Conservation (phyloP, 306 rosid species). For the Vicia villosa region DNA sequence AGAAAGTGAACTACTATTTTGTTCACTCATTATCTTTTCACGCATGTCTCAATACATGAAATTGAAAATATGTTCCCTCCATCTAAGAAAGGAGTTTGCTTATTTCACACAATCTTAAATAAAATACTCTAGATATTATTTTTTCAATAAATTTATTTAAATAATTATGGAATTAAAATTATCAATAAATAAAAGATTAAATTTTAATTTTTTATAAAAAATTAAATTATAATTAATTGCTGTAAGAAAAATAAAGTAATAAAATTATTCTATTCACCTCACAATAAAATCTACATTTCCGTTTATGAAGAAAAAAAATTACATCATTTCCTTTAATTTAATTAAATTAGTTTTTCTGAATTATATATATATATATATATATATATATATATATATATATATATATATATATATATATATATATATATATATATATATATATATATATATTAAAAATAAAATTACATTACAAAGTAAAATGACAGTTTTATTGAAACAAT, state of each 20-base stretch:
- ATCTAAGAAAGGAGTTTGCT: not conserved
- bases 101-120: not conserved
- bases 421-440: no score
- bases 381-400: no score
- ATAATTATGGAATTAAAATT: no score
- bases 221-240: no score
- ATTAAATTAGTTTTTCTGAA: no score
- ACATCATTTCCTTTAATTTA: no score
- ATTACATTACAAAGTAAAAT: not conserved
- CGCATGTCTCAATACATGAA: not conserved
- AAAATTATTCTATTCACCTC: not conserved
- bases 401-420: no score
- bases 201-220: no score
- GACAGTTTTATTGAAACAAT: not conserved
- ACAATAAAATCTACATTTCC: not conserved
- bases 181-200: no score
- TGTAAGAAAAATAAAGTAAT: not conserved
- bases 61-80: not conserved
- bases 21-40: not conserved
- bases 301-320: no score
- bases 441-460: not conserved
- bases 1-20: not conserved
- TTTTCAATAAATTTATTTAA: no score
- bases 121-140: not conserved
- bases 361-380: no score